Percentiles rank a stretch among this genome's conserved stretches.
Conservation (phyloP, 106 monocot species). For the Dendrobium catenatum region DNA sequence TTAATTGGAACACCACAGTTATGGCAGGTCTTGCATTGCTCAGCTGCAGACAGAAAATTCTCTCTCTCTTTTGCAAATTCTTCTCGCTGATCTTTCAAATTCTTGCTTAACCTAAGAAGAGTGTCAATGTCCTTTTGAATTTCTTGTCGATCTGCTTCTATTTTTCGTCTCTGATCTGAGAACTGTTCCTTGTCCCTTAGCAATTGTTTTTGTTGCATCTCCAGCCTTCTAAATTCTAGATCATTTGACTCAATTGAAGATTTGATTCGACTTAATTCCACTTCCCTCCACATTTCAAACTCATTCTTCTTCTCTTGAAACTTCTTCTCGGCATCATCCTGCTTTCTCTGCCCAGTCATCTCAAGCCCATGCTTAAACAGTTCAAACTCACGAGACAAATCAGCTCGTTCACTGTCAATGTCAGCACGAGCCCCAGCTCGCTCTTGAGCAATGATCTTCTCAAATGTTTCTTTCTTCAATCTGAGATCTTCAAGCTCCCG, state of each 20-base stretch:
- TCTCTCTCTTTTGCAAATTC: conserved; percentile 68
- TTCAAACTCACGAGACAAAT: conserved; percentile 41
- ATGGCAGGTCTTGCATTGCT: conserved; percentile 51
- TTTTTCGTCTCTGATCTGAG: conserved; percentile 30
- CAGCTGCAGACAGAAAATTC: conserved; percentile 43
- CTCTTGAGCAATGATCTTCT: conserved; percentile 51
- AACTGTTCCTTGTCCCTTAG: conserved; percentile 58
- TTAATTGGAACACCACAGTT: conserved; percentile 56
- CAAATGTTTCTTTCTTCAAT: conserved; percentile 67
- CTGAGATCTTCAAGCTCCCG: conserved; percentile 59
- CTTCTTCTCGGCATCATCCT: conserved; percentile 34
- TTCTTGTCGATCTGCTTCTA: conserved; percentile 64
- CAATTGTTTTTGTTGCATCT: conserved; percentile 44
- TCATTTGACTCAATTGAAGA: conserved; percentile 38
- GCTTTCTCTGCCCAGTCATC: conserved; percentile 43
- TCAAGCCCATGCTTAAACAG: conserved; percentile 50
- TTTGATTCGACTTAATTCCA: conserved; percentile 38
- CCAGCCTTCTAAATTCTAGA: conserved; percentile 49
- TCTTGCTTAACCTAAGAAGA: conserved; percentile 54
- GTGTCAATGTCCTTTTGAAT: conserved; percentile 80
- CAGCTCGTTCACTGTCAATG: conserved; percentile 43
- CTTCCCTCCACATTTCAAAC: conserved; percentile 43
- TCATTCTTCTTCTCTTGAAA: conserved; percentile 44
- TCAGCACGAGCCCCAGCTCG: conserved; percentile 33
- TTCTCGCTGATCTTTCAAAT: conserved; percentile 62